phyloP scores from a whole-genome alignment of 164 flowering plant genomes.

The Nymphaea colorata region DNA sequence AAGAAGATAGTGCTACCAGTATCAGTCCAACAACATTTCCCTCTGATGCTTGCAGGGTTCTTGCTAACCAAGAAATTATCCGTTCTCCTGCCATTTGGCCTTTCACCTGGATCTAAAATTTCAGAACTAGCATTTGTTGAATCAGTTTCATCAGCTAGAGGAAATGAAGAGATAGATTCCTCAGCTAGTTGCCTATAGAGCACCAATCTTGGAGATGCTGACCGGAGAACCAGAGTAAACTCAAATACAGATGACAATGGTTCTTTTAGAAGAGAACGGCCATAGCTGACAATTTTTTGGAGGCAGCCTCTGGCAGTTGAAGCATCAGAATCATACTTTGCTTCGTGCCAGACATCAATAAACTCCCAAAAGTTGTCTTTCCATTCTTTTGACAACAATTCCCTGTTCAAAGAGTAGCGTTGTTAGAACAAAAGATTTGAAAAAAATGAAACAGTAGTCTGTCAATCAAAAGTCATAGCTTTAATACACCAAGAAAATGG shows the following conservation, averaged over 20 bases:
- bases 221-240: constrained; percentile 73
- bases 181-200: constrained; percentile 79
- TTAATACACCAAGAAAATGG: too few relatives aligned
- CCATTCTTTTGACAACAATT: constrained; percentile 76
- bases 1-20: constrained; percentile 55
- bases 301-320: constrained; percentile 67
- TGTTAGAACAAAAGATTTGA: too few relatives aligned
- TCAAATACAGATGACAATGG: constrained; percentile 70
- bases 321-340: constrained; percentile 26
- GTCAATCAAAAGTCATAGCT: too few relatives aligned
- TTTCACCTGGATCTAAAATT: constrained; percentile 15
- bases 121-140: constrained; percentile 9
- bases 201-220: constrained; percentile 91
- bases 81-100: constrained; percentile 10
- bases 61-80: constrained; percentile 40
- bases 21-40: constrained; percentile 98
- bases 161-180: constrained; percentile 81
- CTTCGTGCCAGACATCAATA: constrained; percentile 54
- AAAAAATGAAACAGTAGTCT: too few relatives aligned
- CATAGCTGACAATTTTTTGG: constrained; percentile 42
- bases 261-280: constrained; percentile 44
- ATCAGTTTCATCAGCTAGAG: constrained; percentile 36
- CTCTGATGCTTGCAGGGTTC: constrained; percentile 43
- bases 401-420: constrained; percentile 29
- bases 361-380: constrained; percentile 80